A percentile compares a stretch with the other conserved stretches of the same genome.
phyloP scores from a whole-genome alignment of 2,329 filamentous ascomycete genomes.

The Sporothrix sp. region DNA sequence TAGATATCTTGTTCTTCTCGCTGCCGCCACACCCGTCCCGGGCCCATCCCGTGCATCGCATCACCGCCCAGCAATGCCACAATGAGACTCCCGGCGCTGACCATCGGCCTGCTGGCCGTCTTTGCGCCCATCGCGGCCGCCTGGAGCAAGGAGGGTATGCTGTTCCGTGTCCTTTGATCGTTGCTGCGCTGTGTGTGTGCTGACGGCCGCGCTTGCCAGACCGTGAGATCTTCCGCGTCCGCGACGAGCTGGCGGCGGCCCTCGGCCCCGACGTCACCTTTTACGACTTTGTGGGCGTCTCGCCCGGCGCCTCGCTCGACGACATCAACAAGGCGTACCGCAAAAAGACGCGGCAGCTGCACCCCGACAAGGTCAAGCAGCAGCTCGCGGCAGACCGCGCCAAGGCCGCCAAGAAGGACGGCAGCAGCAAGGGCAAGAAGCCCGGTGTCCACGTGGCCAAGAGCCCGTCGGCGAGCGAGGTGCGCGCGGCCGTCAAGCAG shows the following conservation, averaged over 20 bases:
- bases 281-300: constrained; percentile 84
- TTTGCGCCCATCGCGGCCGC: constrained; percentile 58
- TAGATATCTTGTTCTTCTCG: background rate
- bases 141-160: constrained; percentile 77
- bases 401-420: constrained; percentile 41
- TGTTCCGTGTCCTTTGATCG: background rate
- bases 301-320: constrained; percentile 63
- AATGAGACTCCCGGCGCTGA: constrained; percentile 63
- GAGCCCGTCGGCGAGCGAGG: constrained; percentile 61
- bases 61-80: constrained; percentile 44
- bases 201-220: constrained; percentile 42
- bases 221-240: constrained; percentile 93
- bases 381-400: constrained; percentile 63
- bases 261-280: constrained; percentile 78
- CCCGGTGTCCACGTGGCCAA: constrained; percentile 58
- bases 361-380: constrained; percentile 93
- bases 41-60: constrained; percentile 20
- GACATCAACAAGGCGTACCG: constrained; percentile 92
- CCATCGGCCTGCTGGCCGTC: constrained; percentile 59
- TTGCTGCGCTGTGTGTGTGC: background rate
- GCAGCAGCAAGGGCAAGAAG: constrained; percentile 41
- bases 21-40: background rate
- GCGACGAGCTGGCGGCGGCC: constrained; percentile 68
- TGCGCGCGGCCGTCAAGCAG: constrained; percentile 68
- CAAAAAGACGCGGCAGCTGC: constrained; percentile 71